Evolutionary conservation across 2,329 filamentous ascomycete genomes (phyloP).

Genomic region (Didymella lethalis): DNA sequence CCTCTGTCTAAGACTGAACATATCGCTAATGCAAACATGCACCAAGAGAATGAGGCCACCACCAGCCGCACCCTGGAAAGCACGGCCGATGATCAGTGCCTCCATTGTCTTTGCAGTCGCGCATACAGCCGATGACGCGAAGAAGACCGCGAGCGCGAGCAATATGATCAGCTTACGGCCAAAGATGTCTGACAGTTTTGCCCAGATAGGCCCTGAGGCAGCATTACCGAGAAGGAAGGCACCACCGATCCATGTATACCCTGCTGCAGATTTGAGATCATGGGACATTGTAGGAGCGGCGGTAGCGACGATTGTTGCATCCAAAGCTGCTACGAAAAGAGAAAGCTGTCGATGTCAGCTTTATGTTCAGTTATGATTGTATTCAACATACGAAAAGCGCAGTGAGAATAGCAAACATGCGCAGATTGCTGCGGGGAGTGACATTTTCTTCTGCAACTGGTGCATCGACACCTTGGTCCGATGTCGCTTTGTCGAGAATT

Average conservation of each 20-base stretch:
- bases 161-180: slow-evolving; percentile 64
- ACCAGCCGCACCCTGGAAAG: slow-evolving; percentile 69
- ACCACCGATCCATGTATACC: slow-evolving; percentile 80
- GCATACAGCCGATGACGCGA: slow-evolving; percentile 67
- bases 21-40: slow-evolving; percentile 69
- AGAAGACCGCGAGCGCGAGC: slow-evolving; percentile 63
- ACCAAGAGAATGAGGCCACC: slow-evolving; percentile 69
- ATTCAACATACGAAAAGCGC: slow-evolving; percentile 44
- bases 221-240: slow-evolving; percentile 76
- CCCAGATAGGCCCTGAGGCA: slow-evolving; percentile 75
- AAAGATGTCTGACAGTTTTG: slow-evolving; percentile 66
- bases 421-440: slow-evolving; percentile 35
- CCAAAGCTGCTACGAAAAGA: slow-evolving; percentile 54
- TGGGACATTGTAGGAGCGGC: slow-evolving; percentile 71
- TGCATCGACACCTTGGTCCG: background rate
- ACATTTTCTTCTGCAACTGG: slow-evolving; percentile 11
- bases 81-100: slow-evolving; percentile 67
- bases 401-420: slow-evolving; percentile 39
- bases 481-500: background rate
- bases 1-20: slow-evolving; percentile 65
- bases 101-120: slow-evolving; percentile 64
- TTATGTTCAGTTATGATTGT: background rate
- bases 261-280: slow-evolving; percentile 70
- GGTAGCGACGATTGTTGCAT: slow-evolving; percentile 69
- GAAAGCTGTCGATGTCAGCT: slow-evolving; percentile 38